phyloP scores from a whole-genome alignment of 768 basidiomycete species.

The Russula griseocarnosa region DNA sequence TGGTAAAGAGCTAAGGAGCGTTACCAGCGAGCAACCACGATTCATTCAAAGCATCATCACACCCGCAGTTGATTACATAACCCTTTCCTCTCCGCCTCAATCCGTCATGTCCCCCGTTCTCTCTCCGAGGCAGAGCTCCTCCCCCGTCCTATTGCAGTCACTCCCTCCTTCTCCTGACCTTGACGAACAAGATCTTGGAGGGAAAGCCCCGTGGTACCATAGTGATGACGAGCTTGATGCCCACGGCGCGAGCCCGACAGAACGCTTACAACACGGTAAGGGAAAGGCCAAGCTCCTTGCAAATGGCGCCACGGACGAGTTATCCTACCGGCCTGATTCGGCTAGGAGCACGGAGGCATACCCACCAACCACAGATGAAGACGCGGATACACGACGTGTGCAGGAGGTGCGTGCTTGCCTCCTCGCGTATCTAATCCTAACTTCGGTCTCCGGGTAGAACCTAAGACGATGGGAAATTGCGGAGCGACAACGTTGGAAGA shows the following conservation, averaged over 20 bases:
- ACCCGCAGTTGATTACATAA: neutral
- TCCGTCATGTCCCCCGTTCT: slow-evolving; percentile 7
- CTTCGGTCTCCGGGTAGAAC: slow-evolving; percentile 46
- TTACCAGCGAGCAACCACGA: neutral
- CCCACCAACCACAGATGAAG: slow-evolving; percentile 64
- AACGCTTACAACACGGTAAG: slow-evolving; percentile 9
- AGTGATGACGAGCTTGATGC: slow-evolving; percentile 12
- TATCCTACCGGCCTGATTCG: neutral
- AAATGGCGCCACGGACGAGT: slow-evolving; percentile 15
- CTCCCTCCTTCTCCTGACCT: slow-evolving; percentile 18
- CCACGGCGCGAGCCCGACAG: slow-evolving; percentile 6
- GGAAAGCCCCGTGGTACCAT: slow-evolving; percentile 13
- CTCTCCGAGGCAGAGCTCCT: slow-evolving; percentile 6
- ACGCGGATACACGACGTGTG: slow-evolving; percentile 62
- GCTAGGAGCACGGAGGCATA: slow-evolving; percentile 39
- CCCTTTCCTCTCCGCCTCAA: neutral
- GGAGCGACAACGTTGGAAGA: slow-evolving; percentile 71
- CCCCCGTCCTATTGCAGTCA: slow-evolving; percentile 2
- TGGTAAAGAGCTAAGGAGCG: slow-evolving; percentile 9
- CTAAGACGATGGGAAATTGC: slow-evolving; percentile 73
- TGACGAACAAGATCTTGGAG: slow-evolving; percentile 24
- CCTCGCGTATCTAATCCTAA: slow-evolving; percentile 8
- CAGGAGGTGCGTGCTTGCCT: slow-evolving; percentile 54
- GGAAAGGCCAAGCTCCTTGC: slow-evolving; percentile 21
- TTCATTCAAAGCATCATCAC: no score